Evolutionary conservation across 2,329 filamentous ascomycete species (phyloP), one percentile per base, ranked within the genome.

Genomic region (Nannizziopsis barbatae): DNA sequence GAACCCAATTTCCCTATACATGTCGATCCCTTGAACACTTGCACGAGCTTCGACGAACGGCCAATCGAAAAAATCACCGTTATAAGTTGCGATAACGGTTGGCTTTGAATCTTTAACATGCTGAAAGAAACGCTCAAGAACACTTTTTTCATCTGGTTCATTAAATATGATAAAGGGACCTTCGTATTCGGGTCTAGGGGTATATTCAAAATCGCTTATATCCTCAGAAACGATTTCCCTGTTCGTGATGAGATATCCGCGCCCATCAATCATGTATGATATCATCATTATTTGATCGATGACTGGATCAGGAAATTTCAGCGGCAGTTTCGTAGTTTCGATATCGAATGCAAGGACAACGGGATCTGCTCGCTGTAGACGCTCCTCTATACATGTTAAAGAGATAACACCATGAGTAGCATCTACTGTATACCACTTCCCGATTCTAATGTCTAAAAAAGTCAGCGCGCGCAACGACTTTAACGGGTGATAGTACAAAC

Each of bases 11-110:
- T 98, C 93, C 54, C 84, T 85, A 68, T 98, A 98, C 92, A 98
- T 96, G 67, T 98, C 92, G 63, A 98, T 95, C 27, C 93, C 92
- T 57, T 93, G 83, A 55, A 95, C 78, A 62, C 88, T 93, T 22
- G 93, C 87, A 69, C 92, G 77, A 39, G 92, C 81, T 71, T 98
- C 92, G 18, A 98, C 88, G 62, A 93, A 98, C 0, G 92, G 90
- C 92, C 92, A 98, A 82, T 98, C 92, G 81, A 98, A 98, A 65
- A 98, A 98, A 72, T 98, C 92, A 71, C 92, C 92, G 86, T 98
- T 98, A 75, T 98, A 98, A n/a, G 92, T 98, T 32, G 93, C 90
- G 64, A 98, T 98, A 49, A 98, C 90, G 0, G 89, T 96, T 0
- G 92, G 92, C 51, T 84, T 80, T 0, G 88, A 87, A 64, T 95